Conservation (phyloP, 106 monocot genomes). For the Narthecium ossifragum region DNA sequence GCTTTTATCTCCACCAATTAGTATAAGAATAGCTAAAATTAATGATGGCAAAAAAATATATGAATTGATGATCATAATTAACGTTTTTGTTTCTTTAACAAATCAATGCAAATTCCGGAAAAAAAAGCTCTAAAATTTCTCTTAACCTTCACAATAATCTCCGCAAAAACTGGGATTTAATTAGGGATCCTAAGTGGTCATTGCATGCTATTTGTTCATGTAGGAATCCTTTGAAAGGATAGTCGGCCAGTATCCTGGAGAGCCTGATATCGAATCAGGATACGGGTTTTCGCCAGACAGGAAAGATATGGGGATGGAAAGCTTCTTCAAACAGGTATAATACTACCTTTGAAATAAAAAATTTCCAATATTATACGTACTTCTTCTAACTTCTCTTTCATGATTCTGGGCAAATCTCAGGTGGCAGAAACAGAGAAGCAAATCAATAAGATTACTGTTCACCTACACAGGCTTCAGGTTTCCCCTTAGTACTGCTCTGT, state of each 20-base stretch:
- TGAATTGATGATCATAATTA: too few relatives aligned
- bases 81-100: too few relatives aligned
- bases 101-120: too few relatives aligned
- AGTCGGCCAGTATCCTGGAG: conserved; percentile 40
- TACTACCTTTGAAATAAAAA: background rate
- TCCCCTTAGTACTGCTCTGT: background rate
- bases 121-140: too few relatives aligned
- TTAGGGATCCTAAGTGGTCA: background rate
- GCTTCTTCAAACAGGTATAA: conserved; percentile 44
- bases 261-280: conserved; percentile 17
- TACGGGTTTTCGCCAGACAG: conserved; percentile 22
- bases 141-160: too few relatives aligned
- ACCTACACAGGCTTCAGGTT: conserved; percentile 41
- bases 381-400: background rate
- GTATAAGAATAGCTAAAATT: too few relatives aligned
- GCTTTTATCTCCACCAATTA: too few relatives aligned
- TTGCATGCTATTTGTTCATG: background rate
- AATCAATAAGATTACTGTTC: conserved; percentile 29
- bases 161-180: too few relatives aligned
- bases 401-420: conserved; percentile 12
- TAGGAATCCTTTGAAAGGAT: conserved; percentile 75
- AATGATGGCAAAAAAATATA: too few relatives aligned
- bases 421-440: conserved; percentile 40
- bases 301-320: conserved; percentile 33
- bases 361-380: background rate